A percentile compares a stretch with the other conserved stretches of the same genome.
phyloP scores from a whole-genome alignment of 768 basidiomycete species.

The Dacryopinax spathularia region DNA sequence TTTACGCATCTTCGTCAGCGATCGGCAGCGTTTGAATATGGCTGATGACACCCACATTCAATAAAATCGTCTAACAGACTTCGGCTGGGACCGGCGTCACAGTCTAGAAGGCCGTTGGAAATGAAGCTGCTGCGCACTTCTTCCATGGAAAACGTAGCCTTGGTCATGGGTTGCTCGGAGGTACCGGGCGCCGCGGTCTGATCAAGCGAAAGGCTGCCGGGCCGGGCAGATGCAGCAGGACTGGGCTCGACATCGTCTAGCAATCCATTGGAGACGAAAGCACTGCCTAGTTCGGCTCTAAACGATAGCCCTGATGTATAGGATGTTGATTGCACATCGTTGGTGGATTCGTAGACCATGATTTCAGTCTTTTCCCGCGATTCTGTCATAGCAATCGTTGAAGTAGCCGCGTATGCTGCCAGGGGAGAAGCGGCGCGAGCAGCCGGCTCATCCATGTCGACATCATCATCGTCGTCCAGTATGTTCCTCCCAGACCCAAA shows the following conservation, averaged over 20 bases:
- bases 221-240: too few species aligned
- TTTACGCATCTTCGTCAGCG: not conserved
- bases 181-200: too few species aligned
- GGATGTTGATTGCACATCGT: too few species aligned
- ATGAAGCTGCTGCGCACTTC: not conserved
- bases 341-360: not conserved
- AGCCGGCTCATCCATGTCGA: not conserved
- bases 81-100: not conserved
- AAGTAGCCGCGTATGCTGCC: not conserved
- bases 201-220: too few species aligned
- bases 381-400: not conserved
- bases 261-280: slow-evolving; percentile 3
- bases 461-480: not conserved
- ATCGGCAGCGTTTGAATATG: not conserved
- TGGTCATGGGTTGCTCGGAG: too few species aligned
- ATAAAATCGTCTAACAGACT: not conserved
- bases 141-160: not conserved
- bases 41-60: not conserved
- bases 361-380: not conserved
- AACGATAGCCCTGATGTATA: not conserved
- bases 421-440: not conserved
- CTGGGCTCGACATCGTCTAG: not conserved
- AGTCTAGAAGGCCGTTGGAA: not conserved
- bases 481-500: not conserved
- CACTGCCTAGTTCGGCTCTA: too few species aligned